Base-by-base conservation (phyloP, 345 rosid genomes). In the Hibiscus syriacus region DNA sequence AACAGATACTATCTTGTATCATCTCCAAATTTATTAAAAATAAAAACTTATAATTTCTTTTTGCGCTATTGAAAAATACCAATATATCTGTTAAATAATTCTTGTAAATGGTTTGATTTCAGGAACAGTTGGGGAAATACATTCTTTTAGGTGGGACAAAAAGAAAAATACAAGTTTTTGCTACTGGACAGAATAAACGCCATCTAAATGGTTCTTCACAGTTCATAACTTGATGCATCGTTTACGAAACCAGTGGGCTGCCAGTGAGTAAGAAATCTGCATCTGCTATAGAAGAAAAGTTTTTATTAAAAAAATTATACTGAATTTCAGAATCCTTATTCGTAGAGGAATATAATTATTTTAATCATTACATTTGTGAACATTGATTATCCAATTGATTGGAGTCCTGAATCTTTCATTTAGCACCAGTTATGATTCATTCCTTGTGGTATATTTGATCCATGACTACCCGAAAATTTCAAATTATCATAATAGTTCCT, bases 51-150 rank as follows among this genome's bases (percentile, higher is more conserved):
- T n/a, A n/a, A n/a, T 66, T 29, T 3, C 22, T 64, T 54, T 19
- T 17, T 45, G 50, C 14, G 17, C 9, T 30, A 30, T n/a, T 29
- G 11, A 30, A 66, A 48, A 11, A 6, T 14, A 17, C 3, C 19
- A 16, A 23, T 16, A 45, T 55, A 20, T 7, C 32, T 1, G 3
- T 14, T 41, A n/a, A 16, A n/a, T 64, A 64, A 46, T 64, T 64
- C 39, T 27, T 26, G 36, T n/a, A 27, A 64, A 64, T 46, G 23
- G 55, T 64, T 10, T n/a, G 2, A 4, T 64, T 64, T 45, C 68
- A 64, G 68, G 68, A 64, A 45, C 20, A 46, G 20, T 43, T 46
- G 41, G 55, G 27, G 53, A 4, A 25, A 45, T 46, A 46, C 68
- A 64, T 45, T 45, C 3, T 64, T 45, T 45, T 25, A 46, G 55